Percentiles rank a stretch among this genome's conserved stretches.
Conservation (phyloP, 148 eudicot genomes). For the Cornus kousa region DNA sequence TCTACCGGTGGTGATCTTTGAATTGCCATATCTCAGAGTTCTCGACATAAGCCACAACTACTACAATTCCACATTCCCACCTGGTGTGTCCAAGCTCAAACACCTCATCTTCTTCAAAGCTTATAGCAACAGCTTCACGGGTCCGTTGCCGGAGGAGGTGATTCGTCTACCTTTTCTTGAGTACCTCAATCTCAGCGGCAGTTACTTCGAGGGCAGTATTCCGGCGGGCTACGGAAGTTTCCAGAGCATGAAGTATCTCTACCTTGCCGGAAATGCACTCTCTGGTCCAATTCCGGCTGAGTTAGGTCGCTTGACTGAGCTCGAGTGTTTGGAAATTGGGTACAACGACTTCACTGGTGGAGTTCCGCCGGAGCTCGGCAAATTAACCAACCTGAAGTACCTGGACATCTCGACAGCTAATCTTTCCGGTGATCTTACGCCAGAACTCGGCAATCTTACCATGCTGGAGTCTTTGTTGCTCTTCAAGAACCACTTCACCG, state of each 20-base stretch:
- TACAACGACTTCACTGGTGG: conserved; percentile 50
- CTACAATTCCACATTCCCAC: conserved; percentile 65
- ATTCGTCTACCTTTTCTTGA: conserved; percentile 37
- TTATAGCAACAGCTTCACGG: conserved; percentile 78
- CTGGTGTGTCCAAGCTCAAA: conserved; percentile 57
- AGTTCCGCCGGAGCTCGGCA: conserved; percentile 48
- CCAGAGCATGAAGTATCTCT: conserved; percentile 39
- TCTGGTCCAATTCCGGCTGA: conserved; percentile 60
- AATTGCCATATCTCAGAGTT: conserved; percentile 42
- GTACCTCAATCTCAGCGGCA: conserved; percentile 80
- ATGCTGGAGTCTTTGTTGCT: conserved; percentile 48
- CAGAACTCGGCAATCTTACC: conserved; percentile 51
- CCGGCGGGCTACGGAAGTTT: conserved; percentile 58
- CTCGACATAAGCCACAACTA: conserved; percentile 74
- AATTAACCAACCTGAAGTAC: conserved; percentile 49
- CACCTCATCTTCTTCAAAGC: conserved; percentile 49
- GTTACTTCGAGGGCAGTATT: conserved; percentile 73
- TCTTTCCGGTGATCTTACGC: conserved; percentile 60
- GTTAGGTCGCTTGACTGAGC: conserved; percentile 37
- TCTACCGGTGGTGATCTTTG: conserved; percentile 46
- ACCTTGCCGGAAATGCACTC: conserved; percentile 64
- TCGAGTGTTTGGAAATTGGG: conserved; percentile 67
- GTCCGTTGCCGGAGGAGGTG: conserved; percentile 60
- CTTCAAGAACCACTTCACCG: conserved; percentile 54
- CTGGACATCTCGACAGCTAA: conserved; percentile 58